Evolutionary conservation across 352 stramenopile genomes (phyloP).

Genomic region (Phytopythium sindhum): DNA sequence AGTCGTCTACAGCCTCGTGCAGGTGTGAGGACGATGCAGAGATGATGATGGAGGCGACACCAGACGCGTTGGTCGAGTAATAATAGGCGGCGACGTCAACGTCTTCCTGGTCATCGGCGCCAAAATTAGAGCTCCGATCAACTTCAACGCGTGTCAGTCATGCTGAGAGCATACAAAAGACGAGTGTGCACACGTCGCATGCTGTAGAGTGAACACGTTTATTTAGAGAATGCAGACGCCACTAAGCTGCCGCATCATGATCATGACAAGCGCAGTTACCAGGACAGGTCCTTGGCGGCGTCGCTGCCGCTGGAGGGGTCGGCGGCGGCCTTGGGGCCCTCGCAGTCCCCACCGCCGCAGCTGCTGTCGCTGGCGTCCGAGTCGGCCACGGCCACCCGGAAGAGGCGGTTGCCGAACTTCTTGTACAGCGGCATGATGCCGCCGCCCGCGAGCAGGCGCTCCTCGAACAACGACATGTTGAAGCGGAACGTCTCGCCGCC

Average conservation of each 20-base stretch:
- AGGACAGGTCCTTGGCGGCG: constrained; percentile 53
- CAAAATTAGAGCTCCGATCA: neutral
- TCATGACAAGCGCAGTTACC: constrained; percentile 25
- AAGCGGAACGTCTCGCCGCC: constrained; percentile 74
- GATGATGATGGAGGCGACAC: neutral
- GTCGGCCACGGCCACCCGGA: constrained; percentile 79
- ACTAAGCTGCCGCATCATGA: too few relatives aligned
- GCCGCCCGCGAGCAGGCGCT: constrained; percentile 72
- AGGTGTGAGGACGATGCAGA: neutral
- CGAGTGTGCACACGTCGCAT: neutral
- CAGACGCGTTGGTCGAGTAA: neutral
- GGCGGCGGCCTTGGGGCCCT: constrained; percentile 35
- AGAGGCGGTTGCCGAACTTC: constrained; percentile 83
- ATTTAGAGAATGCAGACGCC: neutral
- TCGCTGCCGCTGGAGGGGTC: constrained; percentile 26
- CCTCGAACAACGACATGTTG: constrained; percentile 86
- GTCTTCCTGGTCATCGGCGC: too few relatives aligned
- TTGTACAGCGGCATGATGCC: constrained; percentile 88
- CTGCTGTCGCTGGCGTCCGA: constrained; percentile 29
- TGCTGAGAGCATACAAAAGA: neutral
- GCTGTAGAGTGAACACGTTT: neutral
- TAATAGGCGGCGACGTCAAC: neutral
- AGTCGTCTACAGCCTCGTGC: neutral
- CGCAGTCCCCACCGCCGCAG: constrained; percentile 31
- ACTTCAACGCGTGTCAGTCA: neutral